These are phyloP conservation scores for Spergularia marina DNA, from an alignment of 148 eudicot species.

Conservation along the genomic window DNA sequence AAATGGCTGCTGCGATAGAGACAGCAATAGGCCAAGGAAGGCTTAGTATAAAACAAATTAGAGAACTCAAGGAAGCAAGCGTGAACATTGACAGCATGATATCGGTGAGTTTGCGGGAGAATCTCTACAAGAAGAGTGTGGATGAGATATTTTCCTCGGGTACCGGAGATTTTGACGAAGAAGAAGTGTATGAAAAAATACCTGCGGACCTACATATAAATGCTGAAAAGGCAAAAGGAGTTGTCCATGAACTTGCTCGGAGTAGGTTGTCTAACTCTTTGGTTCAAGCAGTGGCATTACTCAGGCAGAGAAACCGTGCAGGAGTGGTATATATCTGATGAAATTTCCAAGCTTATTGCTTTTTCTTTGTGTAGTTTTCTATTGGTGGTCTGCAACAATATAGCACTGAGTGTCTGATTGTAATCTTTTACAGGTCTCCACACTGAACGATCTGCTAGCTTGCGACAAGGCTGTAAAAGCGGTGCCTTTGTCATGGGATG, in stretches of 20 bases:
- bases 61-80: constrained; percentile 73
- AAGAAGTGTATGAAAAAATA: constrained; percentile 76
- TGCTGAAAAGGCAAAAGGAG: constrained; percentile 61
- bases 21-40: constrained; percentile 78
- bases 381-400: background rate
- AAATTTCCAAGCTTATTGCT: background rate
- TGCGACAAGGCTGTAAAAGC: constrained; percentile 94
- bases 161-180: constrained; percentile 88
- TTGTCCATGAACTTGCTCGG: constrained; percentile 71
- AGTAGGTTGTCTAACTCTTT: constrained; percentile 64
- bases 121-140: constrained; percentile 68
- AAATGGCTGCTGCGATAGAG: constrained; percentile 78
- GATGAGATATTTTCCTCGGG: constrained; percentile 87
- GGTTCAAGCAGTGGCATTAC: constrained; percentile 71
- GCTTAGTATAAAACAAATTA: constrained; percentile 69
- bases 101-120: constrained; percentile 63
- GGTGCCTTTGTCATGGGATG: constrained; percentile 74
- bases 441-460: constrained; percentile 75
- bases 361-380: background rate
- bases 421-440: constrained; percentile 49
- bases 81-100: constrained; percentile 67
- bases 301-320: constrained; percentile 73
- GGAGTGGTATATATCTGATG: constrained; percentile 63
- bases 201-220: constrained; percentile 70
- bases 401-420: background rate